Evolutionary conservation across 352 stramenopile genomes (phyloP), one percentile per base, ranked within the genome.

Genomic region (Phytophthora sojae): DNA sequence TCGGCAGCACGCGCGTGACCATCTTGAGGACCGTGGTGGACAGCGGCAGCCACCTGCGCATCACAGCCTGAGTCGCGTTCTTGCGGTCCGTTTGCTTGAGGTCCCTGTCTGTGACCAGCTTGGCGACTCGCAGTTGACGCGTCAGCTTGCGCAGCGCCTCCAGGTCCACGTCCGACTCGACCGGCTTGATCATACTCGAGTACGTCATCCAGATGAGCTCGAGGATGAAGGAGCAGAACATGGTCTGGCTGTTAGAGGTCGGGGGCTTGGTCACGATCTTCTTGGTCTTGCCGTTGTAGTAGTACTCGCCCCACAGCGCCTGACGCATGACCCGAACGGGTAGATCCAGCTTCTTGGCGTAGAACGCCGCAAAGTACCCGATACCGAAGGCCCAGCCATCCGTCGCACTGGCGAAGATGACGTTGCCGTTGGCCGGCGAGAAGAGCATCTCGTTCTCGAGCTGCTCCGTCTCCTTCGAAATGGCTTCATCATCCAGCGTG

Each of bases 311-410:
- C 93, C 95, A 99, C 37, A 99, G 78, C 57, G 89, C 86, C 60
- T 93, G 76, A 17, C 89, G 83, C 51, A 98, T 67, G 4, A 80
- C 74, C 56, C 79, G 79, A 17, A 87, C 75, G 0, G 87, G 89
- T 3, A 94, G 57, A 21, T 90, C 84, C 17, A 94, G 64, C 21
- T 93, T 93, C 69, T 89, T 89, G 19, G 84, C 81, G 60, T 94
- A 95, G 1, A 91, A 42, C 6, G 85, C 73, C 39, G 89, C 87
- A 77, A 96, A 96, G 37, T 81, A 88, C 42, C 87, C 85, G 42
- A 98, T 83, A 23, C 83, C 86, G 73, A 99, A 99, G 7, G 92
- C 95, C 95, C 95, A 99, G 51, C 94, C 91, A 65, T 98, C 92
- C 0, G 88, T 82, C 0, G 96, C 96, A 61, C 88, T 97, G 25